Conservation (phyloP, 768 basidiomycete genomes). For the Tulasnella calospora region DNA sequence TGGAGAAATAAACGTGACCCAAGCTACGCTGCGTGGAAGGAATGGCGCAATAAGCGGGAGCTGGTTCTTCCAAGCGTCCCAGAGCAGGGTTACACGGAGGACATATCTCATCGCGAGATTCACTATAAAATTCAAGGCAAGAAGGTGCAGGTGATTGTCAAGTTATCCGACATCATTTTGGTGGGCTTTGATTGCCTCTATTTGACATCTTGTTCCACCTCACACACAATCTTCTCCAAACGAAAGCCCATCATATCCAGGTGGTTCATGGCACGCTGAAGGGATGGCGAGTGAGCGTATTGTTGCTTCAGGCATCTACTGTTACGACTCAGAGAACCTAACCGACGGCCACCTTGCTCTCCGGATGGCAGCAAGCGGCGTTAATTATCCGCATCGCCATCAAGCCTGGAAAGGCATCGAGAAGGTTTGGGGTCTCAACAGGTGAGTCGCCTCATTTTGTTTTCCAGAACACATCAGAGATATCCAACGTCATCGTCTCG, state of each 20-base stretch:
- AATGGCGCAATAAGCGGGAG: neutral
- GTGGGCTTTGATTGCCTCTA: neutral
- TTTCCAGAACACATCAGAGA: neutral
- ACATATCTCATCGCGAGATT: neutral
- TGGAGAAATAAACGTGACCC: neutral
- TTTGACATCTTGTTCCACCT: neutral
- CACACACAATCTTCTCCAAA: conserved; percentile 8
- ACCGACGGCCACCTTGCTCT: conserved; percentile 36
- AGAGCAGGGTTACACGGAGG: neutral
- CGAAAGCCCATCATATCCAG: conserved; percentile 45
- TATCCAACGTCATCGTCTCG: neutral
- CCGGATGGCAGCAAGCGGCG: conserved; percentile 30
- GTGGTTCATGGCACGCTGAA: conserved; percentile 45
- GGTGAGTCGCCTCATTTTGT: neutral
- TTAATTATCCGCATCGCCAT: conserved; percentile 29
- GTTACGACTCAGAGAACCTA: conserved; percentile 36
- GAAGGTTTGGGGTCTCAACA: conserved; percentile 46
- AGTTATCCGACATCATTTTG: conserved; percentile 37
- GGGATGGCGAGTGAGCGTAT: conserved; percentile 36
- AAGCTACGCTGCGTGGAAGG: neutral
- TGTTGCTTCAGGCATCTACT: conserved; percentile 33
- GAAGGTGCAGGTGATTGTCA: conserved; percentile 37
- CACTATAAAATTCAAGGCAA: conserved; percentile 7
- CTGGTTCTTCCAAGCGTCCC: conserved; percentile 6
- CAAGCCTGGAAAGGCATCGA: conserved; percentile 34